A percentile compares a stretch with the other conserved stretches of the same genome.
Evolutionary conservation across 345 rosid species (phyloP).

Genomic region (Boechera divaricarpa): DNA sequence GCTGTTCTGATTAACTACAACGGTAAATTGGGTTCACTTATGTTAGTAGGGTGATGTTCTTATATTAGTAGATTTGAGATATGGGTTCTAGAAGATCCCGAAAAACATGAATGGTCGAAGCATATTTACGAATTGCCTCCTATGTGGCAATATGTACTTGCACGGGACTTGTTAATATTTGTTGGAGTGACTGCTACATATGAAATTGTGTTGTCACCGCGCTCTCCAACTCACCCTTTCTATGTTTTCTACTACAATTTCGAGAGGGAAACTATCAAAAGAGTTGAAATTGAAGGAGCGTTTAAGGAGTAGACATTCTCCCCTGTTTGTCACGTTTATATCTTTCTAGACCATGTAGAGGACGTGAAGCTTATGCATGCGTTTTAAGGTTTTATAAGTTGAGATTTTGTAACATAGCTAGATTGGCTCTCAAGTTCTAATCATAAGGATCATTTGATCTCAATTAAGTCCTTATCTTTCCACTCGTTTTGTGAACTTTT

Average conservation of each 20-base stretch:
- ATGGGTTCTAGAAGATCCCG: neutral
- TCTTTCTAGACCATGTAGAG: neutral
- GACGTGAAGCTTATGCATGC: neutral
- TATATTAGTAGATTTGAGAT: neutral
- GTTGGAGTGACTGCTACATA: no score
- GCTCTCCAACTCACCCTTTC: neutral
- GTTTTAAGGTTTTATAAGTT: neutral
- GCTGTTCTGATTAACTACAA: neutral
- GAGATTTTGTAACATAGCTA: neutral
- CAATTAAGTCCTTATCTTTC: neutral
- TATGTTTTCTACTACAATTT: neutral
- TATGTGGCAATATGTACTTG: neutral
- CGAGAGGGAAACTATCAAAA: neutral
- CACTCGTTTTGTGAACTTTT: neutral
- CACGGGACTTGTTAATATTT: no score
- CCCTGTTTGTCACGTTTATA: no score
- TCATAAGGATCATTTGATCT: neutral
- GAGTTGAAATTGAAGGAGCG: neutral
- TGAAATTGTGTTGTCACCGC: no score
- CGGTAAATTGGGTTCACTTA: neutral
- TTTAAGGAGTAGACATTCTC: neutral
- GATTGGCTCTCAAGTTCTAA: neutral
- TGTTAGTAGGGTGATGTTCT: neutral
- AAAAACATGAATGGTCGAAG: neutral
- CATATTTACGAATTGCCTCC: neutral